Base-by-base conservation (phyloP, 176 grass and related monocot genomes). In the Oryza coarctata region DNA sequence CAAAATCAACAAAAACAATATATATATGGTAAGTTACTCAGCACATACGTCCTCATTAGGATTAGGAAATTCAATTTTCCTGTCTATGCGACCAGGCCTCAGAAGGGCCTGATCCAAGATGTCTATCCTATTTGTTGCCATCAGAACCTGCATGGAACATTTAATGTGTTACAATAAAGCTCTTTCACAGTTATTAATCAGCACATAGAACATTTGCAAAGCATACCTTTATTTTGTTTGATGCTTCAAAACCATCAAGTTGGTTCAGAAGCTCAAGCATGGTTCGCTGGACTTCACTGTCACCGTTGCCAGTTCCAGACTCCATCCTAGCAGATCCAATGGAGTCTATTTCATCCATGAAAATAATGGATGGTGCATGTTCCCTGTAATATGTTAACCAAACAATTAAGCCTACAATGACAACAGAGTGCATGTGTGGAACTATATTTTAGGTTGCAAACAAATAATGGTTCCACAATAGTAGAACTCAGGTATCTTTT, bases 181-280 rank as follows among this genome's bases (percentile, higher is more conserved):
- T 63, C 49, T 6, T 79, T 55, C 55, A 41, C 3, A 82, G 47
- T 45, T 68, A 73, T 39, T 26, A 81, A 63, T 33, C 23, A 73
- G 60, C 12, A 49, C 32, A 78, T 6, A 68, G 35, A 30, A 78
- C 26, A 70, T 8, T 63, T 41, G 14, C 29, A 2, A 72, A 67
- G 33, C 64, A 31, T 68, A 92, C 96, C 86, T 98, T 98, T 81
- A 98, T 98, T 89, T 98, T 98, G 74, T 98, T 98, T 87, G 95
- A 98, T 76, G 95, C 95, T 89, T 98, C 95, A 88, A 98, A 98
- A 77, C 95, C 95, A 95, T 98, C 96, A 77, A 98, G 96, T 79
- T 98, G 96, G 82, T 98, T 98, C n/a, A 98, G 96, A 83, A 98
- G 92, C 82, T 98, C 96, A 73, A 98, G 96, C 96, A 98, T 98